phyloP scores from a whole-genome alignment of 192 early-diverging fungal species.

The Entophlyctis helioformis region DNA sequence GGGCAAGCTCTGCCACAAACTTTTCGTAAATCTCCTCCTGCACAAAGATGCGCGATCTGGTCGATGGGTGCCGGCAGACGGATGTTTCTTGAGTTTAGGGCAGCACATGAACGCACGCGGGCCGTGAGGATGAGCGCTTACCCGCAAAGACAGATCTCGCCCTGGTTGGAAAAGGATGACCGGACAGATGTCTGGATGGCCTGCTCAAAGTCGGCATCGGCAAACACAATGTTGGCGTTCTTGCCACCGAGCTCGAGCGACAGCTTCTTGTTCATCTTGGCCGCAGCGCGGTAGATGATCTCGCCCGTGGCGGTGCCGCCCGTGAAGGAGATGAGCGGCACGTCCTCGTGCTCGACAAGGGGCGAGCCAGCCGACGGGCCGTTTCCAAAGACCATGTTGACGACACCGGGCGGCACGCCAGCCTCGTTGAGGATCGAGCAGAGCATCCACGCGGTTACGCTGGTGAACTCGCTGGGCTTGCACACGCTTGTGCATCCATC shows the following conservation, averaged over 20 bases:
- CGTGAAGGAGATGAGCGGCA: conserved; percentile 63
- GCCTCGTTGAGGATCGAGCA: conserved; percentile 53
- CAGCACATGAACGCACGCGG: too few species aligned
- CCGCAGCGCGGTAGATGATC: conserved; percentile 42
- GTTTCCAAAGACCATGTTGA: conserved; percentile 74
- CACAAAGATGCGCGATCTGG: conserved; percentile 68
- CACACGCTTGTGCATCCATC: conserved; percentile 64
- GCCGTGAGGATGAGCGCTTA: too few species aligned
- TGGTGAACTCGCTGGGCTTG: conserved; percentile 61
- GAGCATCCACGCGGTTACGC: conserved; percentile 32
- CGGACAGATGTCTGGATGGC: conserved; percentile 54
- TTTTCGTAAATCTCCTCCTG: conserved; percentile 50
- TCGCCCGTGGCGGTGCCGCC: conserved; percentile 60
- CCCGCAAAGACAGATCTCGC: conserved; percentile 69
- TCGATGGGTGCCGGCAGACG: too few species aligned
- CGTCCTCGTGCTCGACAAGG: conserved; percentile 54
- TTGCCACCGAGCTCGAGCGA: conserved; percentile 81
- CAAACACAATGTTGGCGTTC: conserved; percentile 67
- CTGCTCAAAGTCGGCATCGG: conserved; percentile 60
- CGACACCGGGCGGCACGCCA: conserved; percentile 60
- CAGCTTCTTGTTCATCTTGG: conserved; percentile 61
- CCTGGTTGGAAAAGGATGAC: conserved; percentile 59
- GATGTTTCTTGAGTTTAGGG: too few species aligned
- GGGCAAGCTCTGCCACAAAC: conserved; percentile 52
- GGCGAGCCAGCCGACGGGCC: conserved; percentile 56